Evolutionary conservation across 441 rosid species (phyloP), one percentile per base, ranked within the genome.

Genomic region (Gossypium schwendimanii): DNA sequence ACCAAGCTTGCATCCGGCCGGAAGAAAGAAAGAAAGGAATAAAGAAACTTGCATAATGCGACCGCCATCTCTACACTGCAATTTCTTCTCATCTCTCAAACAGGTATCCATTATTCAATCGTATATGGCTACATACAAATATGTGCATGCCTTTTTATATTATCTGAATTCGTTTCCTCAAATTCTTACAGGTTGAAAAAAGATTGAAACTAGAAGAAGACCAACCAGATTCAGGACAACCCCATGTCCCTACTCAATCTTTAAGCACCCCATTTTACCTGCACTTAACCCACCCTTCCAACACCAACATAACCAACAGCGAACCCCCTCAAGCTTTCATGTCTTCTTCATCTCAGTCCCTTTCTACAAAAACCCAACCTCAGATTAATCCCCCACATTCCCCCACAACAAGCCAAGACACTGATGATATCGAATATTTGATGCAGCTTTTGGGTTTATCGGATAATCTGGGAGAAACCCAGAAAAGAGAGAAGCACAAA

Each of bases 31-130:
- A 31, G 8, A 6, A 33, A 33, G 8, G 39, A 65, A 17, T 0
- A 28, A 20, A 7, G 8, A 53, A 9, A 10, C 63, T 58, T n/a
- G 9, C 49, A 28, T n/a, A 33, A 84, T 81, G 80, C 77, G 73
- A 14, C 76, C 78, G 14, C 63, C 81, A 21, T 80, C 82, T 61
- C 66, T 71, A 72, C 85, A 76, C 65, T 76, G 79, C 63, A 81
- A 63, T 63, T 86, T 86, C 81, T 86, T 84, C 79, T 79, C 80
- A 52, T 82, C 85, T 53, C 85, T 84, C 18, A 82, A 77, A 36
- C 83, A 81, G 81, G 84, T 82, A 63, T 10, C 4, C 10, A 20
- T 33, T 33, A 33, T 45, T 0, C 2, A 21, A 2, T 6, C 11
- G 0, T 15, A 15, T 59, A 12, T 12, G 10, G 36, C 1, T 10